phyloP scores from a whole-genome alignment of 345 rosid genomes.

The Rhizophora apiculata region DNA sequence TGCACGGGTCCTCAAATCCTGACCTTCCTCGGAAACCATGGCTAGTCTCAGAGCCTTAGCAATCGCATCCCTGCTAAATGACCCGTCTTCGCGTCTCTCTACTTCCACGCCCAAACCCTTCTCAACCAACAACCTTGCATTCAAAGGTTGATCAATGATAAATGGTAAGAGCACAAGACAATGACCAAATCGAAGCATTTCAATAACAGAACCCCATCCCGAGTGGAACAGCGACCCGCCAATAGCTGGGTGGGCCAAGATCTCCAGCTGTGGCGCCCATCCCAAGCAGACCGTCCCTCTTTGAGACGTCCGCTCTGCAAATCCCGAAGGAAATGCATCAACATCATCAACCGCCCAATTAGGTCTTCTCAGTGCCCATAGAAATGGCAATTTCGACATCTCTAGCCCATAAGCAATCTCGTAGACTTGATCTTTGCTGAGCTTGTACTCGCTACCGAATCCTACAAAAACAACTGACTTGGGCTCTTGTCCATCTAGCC shows the following conservation, averaged over 20 bases:
- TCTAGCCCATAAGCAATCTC: slow-evolving; percentile 35
- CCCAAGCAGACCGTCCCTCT: slow-evolving; percentile 23
- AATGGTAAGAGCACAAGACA: slow-evolving; percentile 20
- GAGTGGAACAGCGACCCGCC: slow-evolving; percentile 32
- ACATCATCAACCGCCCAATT: slow-evolving; percentile 19
- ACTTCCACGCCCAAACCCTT: slow-evolving; percentile 26
- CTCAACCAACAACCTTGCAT: slow-evolving; percentile 27
- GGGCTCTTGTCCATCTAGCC: slow-evolving; percentile 25
- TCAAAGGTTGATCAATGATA: slow-evolving; percentile 24
- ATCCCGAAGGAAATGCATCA: slow-evolving; percentile 26
- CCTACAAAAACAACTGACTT: slow-evolving; percentile 33
- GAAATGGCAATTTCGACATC: slow-evolving; percentile 27
- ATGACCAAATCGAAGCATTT: slow-evolving; percentile 27
- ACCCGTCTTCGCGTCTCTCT: slow-evolving; percentile 27
- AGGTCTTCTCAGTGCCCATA: slow-evolving; percentile 34
- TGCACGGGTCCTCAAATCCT: slow-evolving; percentile 1
- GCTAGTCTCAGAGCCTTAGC: slow-evolving; percentile 20
- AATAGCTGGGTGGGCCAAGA: slow-evolving; percentile 17
- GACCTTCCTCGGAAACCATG: slow-evolving; percentile 23
- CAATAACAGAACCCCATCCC: slow-evolving; percentile 30
- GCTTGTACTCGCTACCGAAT: slow-evolving; percentile 31
- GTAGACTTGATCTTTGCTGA: slow-evolving; percentile 21
- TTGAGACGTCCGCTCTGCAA: background rate
- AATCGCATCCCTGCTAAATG: slow-evolving; percentile 16
- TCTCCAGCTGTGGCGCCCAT: slow-evolving; percentile 32